Evolutionary conservation across 108 stramenopile species (phyloP).

Genomic region (Skeletonema costatum): DNA sequence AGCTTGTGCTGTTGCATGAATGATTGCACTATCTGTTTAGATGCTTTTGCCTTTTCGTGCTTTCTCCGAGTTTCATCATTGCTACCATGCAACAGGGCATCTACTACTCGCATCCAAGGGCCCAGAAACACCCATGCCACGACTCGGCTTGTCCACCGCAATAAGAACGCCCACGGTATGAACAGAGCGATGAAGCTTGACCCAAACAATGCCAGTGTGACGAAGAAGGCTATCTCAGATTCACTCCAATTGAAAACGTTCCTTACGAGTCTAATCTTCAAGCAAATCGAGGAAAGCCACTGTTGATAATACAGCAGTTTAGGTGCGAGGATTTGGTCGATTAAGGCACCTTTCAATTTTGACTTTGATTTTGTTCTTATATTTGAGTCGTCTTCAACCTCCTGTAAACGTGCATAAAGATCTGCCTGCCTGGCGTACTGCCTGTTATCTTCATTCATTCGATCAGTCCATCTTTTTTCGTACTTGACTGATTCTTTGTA

Average conservation of each 20-base stretch:
- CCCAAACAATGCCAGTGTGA: slow-evolving; percentile 54
- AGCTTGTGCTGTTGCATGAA: slow-evolving; percentile 28
- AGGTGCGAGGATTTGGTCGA: slow-evolving; percentile 50
- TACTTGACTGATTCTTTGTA: slow-evolving; percentile 42
- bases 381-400: slow-evolving; percentile 42
- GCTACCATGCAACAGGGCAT: slow-evolving; percentile 47
- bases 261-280: slow-evolving; percentile 25
- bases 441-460: slow-evolving; percentile 39
- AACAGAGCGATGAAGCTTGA: slow-evolving; percentile 55
- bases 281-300: slow-evolving; percentile 28
- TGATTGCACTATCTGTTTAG: slow-evolving; percentile 1
- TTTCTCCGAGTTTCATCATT: slow-evolving; percentile 31
- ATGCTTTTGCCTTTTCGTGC: slow-evolving; percentile 18
- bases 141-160: slow-evolving; percentile 59
- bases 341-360: slow-evolving; percentile 29
- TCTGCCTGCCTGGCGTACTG: slow-evolving; percentile 48
- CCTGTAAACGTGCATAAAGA: slow-evolving; percentile 44
- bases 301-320: slow-evolving; percentile 29
- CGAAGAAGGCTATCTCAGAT: slow-evolving; percentile 61
- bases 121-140: slow-evolving; percentile 71
- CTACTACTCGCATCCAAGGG: slow-evolving; percentile 72
- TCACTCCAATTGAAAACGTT: slow-evolving; percentile 14
- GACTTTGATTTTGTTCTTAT: slow-evolving; percentile 33
- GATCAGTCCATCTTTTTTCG: slow-evolving; percentile 48
- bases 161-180: slow-evolving; percentile 68